Base-by-base conservation (phyloP, 129 eudicot genomes). In the Pittosporum tobira region DNA sequence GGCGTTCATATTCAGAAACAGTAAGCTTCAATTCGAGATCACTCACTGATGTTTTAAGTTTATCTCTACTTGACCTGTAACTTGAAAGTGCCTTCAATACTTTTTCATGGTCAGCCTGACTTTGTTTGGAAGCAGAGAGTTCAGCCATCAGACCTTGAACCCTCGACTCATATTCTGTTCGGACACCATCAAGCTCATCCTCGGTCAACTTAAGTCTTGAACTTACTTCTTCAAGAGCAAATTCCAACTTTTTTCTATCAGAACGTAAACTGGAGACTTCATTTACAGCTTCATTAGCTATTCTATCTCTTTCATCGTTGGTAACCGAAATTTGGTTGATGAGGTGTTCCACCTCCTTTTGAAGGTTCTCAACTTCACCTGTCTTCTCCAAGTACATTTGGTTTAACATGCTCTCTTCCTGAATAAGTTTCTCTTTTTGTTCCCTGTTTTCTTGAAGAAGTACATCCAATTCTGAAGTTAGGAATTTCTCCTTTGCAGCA, bases 11-110 rank as follows among this genome's bases (percentile, higher is more conserved):
- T 64, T 83, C 86, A 3, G 94, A 83, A 29, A 88, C 73, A 1
- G 94, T 88, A 63, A 80, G 77, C 68, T 88, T 83, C 51, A 83
- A 65, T 51, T 83, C 96, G 36, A 83, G 86, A 62, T 80, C 88
- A 56, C 78, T 88, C 43, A 77, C 65, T 14, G 71, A 64, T 18
- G 79, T 80, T 81, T 73, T 83, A 23, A 77, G 60, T 44, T 83
- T 75, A 45, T 83, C 94, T 78, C 83, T 88, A 48, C 80, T 77
- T 51, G 38, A 65, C 64, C 79, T 77, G 67, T 75, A 73, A 71
- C 69, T 81, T 23, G 53, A 53, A 72, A 83, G 38, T 54, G 62
- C 51, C 66, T 77, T 87, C 51, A 75, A 66, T 55, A 53, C 54
- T 49, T 68, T 79, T 14, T 82, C 82, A 54, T 80, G 73, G 46